phyloP scores from a whole-genome alignment of 2,329 filamentous ascomycete genomes.

The Aureobasidium lini region DNA sequence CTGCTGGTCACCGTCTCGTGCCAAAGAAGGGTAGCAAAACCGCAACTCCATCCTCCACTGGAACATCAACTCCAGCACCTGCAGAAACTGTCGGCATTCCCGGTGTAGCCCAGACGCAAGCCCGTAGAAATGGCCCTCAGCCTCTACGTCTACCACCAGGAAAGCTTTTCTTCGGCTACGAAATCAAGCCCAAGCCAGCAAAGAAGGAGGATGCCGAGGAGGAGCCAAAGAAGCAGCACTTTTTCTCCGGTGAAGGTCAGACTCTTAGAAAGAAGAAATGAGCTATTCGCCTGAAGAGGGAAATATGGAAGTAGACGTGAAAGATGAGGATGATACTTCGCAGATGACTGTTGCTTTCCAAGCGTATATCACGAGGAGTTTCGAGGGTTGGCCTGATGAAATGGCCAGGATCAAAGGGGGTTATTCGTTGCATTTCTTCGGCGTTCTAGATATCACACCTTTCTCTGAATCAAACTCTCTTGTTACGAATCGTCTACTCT shows the following conservation, averaged over 20 bases:
- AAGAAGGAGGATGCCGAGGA: constrained; percentile 59
- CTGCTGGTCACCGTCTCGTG: constrained; percentile 72
- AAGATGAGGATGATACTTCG: too few relatives aligned
- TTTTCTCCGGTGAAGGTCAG: constrained; percentile 62
- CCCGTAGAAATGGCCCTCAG: constrained; percentile 69
- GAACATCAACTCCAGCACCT: constrained; percentile 42
- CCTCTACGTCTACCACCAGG: constrained; percentile 77
- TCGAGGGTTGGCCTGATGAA: not conserved
- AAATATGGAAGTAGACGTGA: too few relatives aligned
- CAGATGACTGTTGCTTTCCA: not conserved
- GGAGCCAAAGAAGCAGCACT: constrained; percentile 59
- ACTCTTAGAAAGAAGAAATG: constrained; percentile 70
- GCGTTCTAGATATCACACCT: not conserved
- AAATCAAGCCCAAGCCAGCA: constrained; percentile 80
- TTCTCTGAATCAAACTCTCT: not conserved
- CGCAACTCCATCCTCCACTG: constrained; percentile 46
- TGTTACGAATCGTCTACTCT: too few relatives aligned
- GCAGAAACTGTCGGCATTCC: constrained; percentile 50
- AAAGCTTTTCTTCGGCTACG: constrained; percentile 95
- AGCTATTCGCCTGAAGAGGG: not conserved
- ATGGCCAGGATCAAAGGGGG: not conserved
- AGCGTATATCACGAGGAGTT: not conserved
- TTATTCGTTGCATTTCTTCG: not conserved
- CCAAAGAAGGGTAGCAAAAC: constrained; percentile 75
- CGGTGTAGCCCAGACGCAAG: constrained; percentile 28